Base-by-base conservation (phyloP, 345 rosid genomes). In the Schrenkiella parvula region DNA sequence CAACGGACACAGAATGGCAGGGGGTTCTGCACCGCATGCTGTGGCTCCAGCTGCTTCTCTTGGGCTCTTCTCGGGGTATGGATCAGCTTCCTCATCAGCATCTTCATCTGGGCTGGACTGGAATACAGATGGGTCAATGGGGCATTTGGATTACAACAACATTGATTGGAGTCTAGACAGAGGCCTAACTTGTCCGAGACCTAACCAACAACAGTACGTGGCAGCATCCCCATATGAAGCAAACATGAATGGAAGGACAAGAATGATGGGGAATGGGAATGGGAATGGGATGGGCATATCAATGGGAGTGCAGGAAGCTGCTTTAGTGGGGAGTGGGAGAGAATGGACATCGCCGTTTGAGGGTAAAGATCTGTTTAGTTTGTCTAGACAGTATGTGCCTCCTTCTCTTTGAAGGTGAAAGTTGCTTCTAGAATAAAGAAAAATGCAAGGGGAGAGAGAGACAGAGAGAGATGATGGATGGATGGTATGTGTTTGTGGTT, bases 301-400 rank as follows among this genome's bases (percentile, higher is more conserved):
- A 7, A 48, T 53, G 7, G 86, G 89, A 72, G 74, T 84, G 61
- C 85, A 76, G 55, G 88, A 85, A 12, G 58, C 54, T 21, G 81
- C 73, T 13, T 61, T 84, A 23, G 75, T 82, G 11, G 76, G 82
- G 4, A 83, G 82, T 58, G 80, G 89, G 0, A 85, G 79, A 25
- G 98, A 93, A 26, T 93, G 98, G 98, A 86, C 90, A 1, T 93
- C 98, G 0, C 98, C 98, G 1, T 90, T 93, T 59, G 97, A 85
- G 73, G 97, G 89, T 77, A 84, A 84, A 46, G 98, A 93, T 81
- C 86, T 93, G 66, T 88, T 93, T 86, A 87, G 90, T 78, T 78
- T 93, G 76, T 88, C 98, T 37, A 88, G 95, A 78, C 90, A 83
- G 91, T 92, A 2, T 78, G 80, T 72, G 31, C 72, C 77, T 52